These are phyloP conservation scores for Vavraia culicis DNA, from an alignment of 371 early-diverging fungal genomes.

Conservation along the genomic window DNA sequence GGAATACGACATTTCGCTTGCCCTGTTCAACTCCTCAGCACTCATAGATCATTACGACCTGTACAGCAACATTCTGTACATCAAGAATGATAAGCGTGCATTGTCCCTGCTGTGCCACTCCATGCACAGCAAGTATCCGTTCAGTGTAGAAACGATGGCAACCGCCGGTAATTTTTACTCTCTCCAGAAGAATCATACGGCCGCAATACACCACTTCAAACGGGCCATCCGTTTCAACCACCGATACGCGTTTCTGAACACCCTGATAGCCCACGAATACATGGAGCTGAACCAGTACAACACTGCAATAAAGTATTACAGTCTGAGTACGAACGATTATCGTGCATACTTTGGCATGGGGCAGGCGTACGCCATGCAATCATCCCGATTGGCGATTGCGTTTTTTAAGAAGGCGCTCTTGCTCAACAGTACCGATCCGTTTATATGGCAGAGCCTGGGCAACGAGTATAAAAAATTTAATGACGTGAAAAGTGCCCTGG, in stretches of 20 bases:
- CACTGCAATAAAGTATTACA: constrained; percentile 64
- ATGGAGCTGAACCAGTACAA: constrained; percentile 60
- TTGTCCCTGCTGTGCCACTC: constrained; percentile 55
- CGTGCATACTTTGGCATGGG: constrained; percentile 73
- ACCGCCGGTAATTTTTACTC: constrained; percentile 68
- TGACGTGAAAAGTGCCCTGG: constrained; percentile 12
- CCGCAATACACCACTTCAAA: constrained; percentile 61
- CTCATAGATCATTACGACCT: constrained; percentile 64
- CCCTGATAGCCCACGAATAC: constrained; percentile 73
- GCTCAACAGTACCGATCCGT: constrained; percentile 40
- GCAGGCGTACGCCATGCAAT: constrained; percentile 57
- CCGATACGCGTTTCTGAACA: constrained; percentile 56
- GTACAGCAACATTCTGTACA: constrained; percentile 65
- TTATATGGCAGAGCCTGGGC: constrained; percentile 19
- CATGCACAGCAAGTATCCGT: constrained; percentile 52
- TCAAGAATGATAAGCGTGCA: constrained; percentile 49
- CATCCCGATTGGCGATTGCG: constrained; percentile 54
- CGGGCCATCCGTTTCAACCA: constrained; percentile 55
- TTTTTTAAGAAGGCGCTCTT: constrained; percentile 57
- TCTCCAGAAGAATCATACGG: constrained; percentile 51
- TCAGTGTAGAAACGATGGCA: constrained; percentile 60
- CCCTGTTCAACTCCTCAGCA: too few species aligned
- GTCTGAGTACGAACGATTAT: constrained; percentile 55
- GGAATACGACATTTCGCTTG: too few species aligned
- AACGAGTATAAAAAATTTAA: not conserved